These are phyloP conservation scores for Golubevia pallescens DNA, from an alignment of 1,284 basidiomycete species.

Conservation along the genomic window DNA sequence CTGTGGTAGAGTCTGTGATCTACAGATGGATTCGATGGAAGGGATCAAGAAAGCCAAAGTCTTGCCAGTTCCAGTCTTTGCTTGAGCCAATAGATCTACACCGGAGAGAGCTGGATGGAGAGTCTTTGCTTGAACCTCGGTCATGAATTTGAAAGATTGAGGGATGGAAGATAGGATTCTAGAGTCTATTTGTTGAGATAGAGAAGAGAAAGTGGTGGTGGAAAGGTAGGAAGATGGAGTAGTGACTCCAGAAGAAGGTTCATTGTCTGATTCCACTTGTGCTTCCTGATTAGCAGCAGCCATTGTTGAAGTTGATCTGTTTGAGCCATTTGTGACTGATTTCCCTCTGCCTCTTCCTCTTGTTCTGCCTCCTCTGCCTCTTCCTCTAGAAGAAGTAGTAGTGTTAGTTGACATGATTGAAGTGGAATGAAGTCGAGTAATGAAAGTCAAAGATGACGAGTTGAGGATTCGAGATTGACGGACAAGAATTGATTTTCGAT, in stretches of 20 bases:
- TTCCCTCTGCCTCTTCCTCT: too few species aligned
- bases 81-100: conserved; percentile 72
- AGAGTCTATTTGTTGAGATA: conserved; percentile 27
- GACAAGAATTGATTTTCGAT: too few species aligned
- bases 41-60: conserved; percentile 89
- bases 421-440: too few species aligned
- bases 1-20: conserved; percentile 24
- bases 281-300: too few species aligned
- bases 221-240: conserved; percentile 26
- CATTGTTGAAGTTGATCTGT: too few species aligned
- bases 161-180: conserved; percentile 29
- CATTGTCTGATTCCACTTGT: neutral
- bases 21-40: conserved; percentile 72
- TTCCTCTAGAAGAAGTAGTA: too few species aligned
- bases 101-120: conserved; percentile 46
- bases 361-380: too few species aligned
- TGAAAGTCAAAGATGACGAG: too few species aligned
- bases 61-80: conserved; percentile 93
- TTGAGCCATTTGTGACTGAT: too few species aligned
- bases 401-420: too few species aligned
- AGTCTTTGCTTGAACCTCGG: conserved; percentile 49
- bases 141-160: conserved; percentile 30
- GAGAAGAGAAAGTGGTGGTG: conserved; percentile 25
- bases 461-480: too few species aligned
- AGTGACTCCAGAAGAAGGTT: conserved; percentile 15